Conservation (phyloP, 257 asterid genomes). For the Parsonsia alboflavescens region DNA sequence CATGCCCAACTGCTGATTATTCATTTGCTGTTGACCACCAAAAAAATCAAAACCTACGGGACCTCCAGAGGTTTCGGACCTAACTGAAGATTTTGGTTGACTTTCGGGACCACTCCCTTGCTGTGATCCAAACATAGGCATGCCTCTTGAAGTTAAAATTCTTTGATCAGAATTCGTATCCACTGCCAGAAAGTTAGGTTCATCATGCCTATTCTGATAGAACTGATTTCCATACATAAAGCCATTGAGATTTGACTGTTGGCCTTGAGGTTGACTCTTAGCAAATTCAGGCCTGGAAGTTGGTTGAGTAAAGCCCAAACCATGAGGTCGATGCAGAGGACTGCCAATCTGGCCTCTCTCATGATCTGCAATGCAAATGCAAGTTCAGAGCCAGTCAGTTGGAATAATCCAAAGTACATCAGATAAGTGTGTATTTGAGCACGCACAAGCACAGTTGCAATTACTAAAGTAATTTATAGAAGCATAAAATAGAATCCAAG, state of each 20-base stretch:
- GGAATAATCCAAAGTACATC: not conserved
- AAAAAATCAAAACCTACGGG: constrained; percentile 80
- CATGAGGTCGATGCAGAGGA: constrained; percentile 45
- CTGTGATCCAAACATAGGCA: constrained; percentile 52
- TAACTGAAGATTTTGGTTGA: constrained; percentile 49
- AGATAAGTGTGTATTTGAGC: not conserved
- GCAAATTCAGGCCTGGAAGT: constrained; percentile 49
- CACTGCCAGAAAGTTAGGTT: constrained; percentile 48
- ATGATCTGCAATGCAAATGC: constrained; percentile 30
- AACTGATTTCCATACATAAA: constrained; percentile 53
- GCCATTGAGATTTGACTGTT: constrained; percentile 59
- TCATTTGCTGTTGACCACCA: constrained; percentile 85
- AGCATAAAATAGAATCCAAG: not conserved
- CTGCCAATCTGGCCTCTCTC: constrained; percentile 61
- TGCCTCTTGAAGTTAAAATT: constrained; percentile 46
- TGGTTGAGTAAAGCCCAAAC: constrained; percentile 53
- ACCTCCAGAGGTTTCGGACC: constrained; percentile 49
- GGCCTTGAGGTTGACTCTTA: constrained; percentile 46
- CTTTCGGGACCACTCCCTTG: constrained; percentile 52
- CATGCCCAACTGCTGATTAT: constrained; percentile 58
- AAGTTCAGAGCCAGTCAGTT: not conserved
- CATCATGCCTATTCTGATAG: constrained; percentile 57
- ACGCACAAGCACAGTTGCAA: not conserved
- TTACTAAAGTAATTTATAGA: not conserved
- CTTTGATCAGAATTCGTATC: constrained; percentile 54